A percentile compares a stretch with the other conserved stretches of the same genome.
Conservation (phyloP, 805 yeast genomes). For the Lachancea sp. region DNA sequence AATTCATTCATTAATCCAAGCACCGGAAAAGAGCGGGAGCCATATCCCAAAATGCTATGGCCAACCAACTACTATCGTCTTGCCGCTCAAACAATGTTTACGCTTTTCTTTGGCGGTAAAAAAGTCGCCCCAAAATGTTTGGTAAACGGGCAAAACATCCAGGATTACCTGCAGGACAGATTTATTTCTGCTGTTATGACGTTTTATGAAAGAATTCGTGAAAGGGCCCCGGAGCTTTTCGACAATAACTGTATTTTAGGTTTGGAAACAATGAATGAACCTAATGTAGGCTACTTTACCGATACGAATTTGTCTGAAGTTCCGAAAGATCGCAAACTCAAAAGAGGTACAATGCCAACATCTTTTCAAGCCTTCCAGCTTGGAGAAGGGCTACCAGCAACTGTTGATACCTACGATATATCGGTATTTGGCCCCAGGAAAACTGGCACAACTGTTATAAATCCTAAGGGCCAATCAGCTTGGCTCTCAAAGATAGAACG, state of each 20-base stretch:
- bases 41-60: constrained; percentile 85
- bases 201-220: constrained; percentile 39
- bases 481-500: constrained; percentile 57
- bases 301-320: constrained; percentile 45
- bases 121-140: constrained; percentile 68
- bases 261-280: constrained; percentile 81
- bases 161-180: constrained; percentile 64
- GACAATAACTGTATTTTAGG: constrained; percentile 49
- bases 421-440: constrained; percentile 73
- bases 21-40: constrained; percentile 34
- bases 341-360: constrained; percentile 79
- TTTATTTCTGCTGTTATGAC: constrained; percentile 49
- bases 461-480: constrained; percentile 60
- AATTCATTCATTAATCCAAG: constrained; percentile 40
- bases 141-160: constrained; percentile 69
- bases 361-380: constrained; percentile 64
- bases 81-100: constrained; percentile 76
- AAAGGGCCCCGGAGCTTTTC: constrained; percentile 40
- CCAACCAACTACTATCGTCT: constrained; percentile 76
- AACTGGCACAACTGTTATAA: constrained; percentile 47
- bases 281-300: constrained; percentile 70
- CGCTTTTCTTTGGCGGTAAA: constrained; percentile 75
- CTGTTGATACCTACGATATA: constrained; percentile 64
- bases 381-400: constrained; percentile 70
- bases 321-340: constrained; percentile 59